Evolutionary conservation across 306 rosid species (phyloP), one percentile per base, ranked within the genome.

Genomic region (Crotalaria pallida): DNA sequence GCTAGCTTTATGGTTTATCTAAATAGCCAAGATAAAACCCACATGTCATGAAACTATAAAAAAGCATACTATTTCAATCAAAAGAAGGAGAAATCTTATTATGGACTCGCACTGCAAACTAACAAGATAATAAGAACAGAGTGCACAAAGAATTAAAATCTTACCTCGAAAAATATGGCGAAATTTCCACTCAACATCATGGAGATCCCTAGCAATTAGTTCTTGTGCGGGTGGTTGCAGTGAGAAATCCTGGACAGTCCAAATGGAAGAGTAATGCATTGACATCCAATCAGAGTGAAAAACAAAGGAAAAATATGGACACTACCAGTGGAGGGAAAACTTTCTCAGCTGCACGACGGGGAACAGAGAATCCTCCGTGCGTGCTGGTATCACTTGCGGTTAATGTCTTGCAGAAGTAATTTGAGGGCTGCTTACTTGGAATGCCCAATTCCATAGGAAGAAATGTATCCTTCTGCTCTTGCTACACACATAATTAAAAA

Each of bases 261-360:
- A 65, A 81, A 69, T 21, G 75, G 24, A 72, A 73, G 19, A 53
- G 22, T 73, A 66, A 65, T 69, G 36, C 24, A 74, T 71, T 78
- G 33, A 60, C 56, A 65, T 68, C 72, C 33, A 72, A 41, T 65
- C 16, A 70, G 17, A 77, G 43, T 45, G 48, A 58, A 72, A 43
- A n/a, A 73, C 29, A 19, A 71, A 67, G 49, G 50, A 6, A 62
- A 67, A 51, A 34, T 11, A 65, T 2, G 53, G 41, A 74, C 60
- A 38, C 34, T 86, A 88, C 94, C 87, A 90, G 79, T 0, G 94
- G 96, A 75, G 94, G 94, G 50, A 90, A 90, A 75, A 90, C 96
- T 90, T 90, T 90, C 80, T 90, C 96, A 4, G 96, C 96, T 2
- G 96, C 96, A 63, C 96, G 96, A 61, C 96, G 96, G 71, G 96